Evolutionary conservation across 352 stramenopile species (phyloP).

Genomic region (Globisporangium recalcitrans): DNA sequence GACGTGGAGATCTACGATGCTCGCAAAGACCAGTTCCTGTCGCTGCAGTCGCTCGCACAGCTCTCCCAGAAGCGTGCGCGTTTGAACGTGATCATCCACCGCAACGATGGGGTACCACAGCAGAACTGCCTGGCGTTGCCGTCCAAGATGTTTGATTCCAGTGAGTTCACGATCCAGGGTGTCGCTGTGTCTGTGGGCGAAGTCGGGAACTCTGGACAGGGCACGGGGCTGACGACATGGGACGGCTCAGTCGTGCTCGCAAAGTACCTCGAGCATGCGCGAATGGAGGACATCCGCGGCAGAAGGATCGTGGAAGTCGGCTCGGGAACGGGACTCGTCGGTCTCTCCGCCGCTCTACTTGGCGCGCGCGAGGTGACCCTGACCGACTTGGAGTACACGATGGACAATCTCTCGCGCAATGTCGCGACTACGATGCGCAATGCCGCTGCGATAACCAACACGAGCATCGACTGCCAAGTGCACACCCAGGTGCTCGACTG

Average conservation of each 20-base stretch:
- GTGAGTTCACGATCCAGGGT: conserved; percentile 53
- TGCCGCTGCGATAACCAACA: conserved; percentile 9
- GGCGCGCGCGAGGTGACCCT: conserved; percentile 72
- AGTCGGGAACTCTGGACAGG: conserved; percentile 75
- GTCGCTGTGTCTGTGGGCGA: conserved; percentile 47
- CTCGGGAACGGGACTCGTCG: conserved; percentile 81
- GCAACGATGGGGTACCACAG: conserved; percentile 5
- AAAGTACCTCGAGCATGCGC: conserved; percentile 83
- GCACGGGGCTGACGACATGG: conserved; percentile 89
- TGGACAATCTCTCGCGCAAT: conserved; percentile 73
- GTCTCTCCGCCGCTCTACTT: conserved; percentile 72
- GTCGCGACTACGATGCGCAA: conserved; percentile 35
- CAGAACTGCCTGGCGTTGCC: conserved; percentile 42
- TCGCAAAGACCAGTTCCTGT: conserved; percentile 27
- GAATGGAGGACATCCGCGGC: conserved; percentile 23
- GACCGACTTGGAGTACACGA: conserved; percentile 85
- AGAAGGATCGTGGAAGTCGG: conserved; percentile 77
- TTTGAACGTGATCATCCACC: conserved; percentile 35
- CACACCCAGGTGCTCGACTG: conserved; percentile 54
- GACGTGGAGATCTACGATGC: conserved; percentile 38
- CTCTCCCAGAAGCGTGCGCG: conserved; percentile 24
- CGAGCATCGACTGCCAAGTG: conserved; percentile 11
- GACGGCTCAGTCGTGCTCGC: conserved; percentile 89
- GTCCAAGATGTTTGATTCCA: conserved; percentile 48
- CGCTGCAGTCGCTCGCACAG: conserved; percentile 22